Evolutionary conservation across 2,329 filamentous ascomycete species (phyloP), one percentile per base, ranked within the genome.

Genomic region (Whalleya microplaca): DNA sequence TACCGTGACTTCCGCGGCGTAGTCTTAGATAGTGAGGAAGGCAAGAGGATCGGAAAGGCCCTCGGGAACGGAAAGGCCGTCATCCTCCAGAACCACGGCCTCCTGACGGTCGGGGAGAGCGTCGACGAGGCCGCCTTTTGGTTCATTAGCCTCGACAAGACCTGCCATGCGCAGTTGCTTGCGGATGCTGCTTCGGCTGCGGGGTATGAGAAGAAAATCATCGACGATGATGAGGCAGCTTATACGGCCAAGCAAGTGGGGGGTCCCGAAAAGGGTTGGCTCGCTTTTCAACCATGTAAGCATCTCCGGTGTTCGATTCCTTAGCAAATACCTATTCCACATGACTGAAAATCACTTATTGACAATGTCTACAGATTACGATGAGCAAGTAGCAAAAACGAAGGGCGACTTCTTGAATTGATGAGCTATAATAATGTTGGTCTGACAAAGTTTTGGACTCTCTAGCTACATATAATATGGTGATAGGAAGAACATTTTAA

Each of bases 111-210:
- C 0, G 86, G 86, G 2, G 66, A 66, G 1, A 88, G 84, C 1
- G 84, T 89, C 2, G 86, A 89, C 61, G 86, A 89, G 69, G 85
- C 86, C 0, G 84, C 84, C 1, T 88, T 84, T 66, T 72, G 87
- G 53, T 87, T 87, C 69, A 80, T 81, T 1, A 73, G 84, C 23
- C 80, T 87, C 70, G 86, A 89, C 66, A 76, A 82, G 44, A 83
- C 80, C 18, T 88, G 86, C 66, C 77, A 85, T 55, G 77, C 85
- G 2, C 86, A 89, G 66, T 71, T 89, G 20, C 72, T 81, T 54
- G 81, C 82, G 3, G 85, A 89, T 65, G 84, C 84, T 0, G 85
- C 85, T 0, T 77, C 64, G 2, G 69, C 62, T 1, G 64, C 55
- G 10, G 68, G 68, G 0, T 64, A 68, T 42, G 53, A 65, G 53